These are phyloP conservation scores for Pyricularia pennisetigena DNA, from an alignment of 2,329 filamentous ascomycete species.

Conservation along the genomic window DNA sequence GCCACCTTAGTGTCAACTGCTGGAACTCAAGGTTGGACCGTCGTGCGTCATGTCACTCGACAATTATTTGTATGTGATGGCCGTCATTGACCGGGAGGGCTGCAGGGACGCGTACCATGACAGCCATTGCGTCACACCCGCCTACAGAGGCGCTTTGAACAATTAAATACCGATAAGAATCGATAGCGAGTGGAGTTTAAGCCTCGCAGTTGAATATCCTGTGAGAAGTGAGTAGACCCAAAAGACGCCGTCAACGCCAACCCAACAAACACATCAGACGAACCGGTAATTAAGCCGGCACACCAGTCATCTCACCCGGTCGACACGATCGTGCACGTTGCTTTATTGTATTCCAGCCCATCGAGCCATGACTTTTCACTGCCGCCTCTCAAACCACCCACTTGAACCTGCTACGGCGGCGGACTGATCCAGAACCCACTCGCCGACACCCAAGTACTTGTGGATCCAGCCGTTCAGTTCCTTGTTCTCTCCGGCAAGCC, in stretches of 20 bases:
- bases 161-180: not conserved
- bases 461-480: conserved; percentile 82
- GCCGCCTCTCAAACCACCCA: conserved; percentile 82
- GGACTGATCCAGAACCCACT: conserved; percentile 97
- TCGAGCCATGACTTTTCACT: conserved; percentile 35
- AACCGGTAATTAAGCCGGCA: not conserved
- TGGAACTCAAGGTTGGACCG: not conserved
- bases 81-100: not conserved
- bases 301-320: not conserved
- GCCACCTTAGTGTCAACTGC: not conserved
- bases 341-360: not conserved
- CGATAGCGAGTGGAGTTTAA: not conserved
- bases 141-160: not conserved
- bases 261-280: not conserved
- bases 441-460: conserved; percentile 87
- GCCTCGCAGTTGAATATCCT: not conserved
- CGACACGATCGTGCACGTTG: not conserved
- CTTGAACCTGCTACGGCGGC: conserved; percentile 84
- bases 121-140: not conserved
- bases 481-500: conserved; percentile 68
- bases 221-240: not conserved
- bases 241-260: conserved; percentile 3
- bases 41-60: not conserved
- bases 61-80: not conserved
- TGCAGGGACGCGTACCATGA: not conserved